Conservation (phyloP, 345 rosid genomes). For the Hibiscus mutabilis region DNA sequence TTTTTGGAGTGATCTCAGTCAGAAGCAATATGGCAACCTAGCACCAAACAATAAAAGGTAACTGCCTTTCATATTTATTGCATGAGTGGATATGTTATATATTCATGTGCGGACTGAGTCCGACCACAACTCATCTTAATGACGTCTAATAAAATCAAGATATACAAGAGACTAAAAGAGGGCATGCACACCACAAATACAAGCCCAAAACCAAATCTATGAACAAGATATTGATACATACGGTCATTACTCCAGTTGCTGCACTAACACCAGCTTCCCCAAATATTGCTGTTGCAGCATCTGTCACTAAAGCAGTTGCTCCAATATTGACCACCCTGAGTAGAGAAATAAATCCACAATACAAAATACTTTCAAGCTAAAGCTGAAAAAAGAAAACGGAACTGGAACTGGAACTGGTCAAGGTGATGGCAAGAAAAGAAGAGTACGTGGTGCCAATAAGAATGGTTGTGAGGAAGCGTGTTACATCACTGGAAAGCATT, state of each 20-base stretch:
- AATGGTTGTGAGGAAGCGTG: neutral
- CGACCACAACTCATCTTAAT: neutral
- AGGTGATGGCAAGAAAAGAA: constrained; percentile 18
- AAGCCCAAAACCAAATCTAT: neutral
- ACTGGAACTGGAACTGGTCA: constrained; percentile 10
- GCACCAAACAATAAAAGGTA: constrained; percentile 5
- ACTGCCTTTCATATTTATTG: neutral
- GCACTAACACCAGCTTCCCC: constrained; percentile 99
- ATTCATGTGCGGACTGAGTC: neutral
- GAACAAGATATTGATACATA: constrained; percentile 32
- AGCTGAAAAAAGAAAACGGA: neutral
- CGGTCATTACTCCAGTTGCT: constrained; percentile 98
- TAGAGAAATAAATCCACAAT: constrained; percentile 27
- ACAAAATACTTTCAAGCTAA: constrained; percentile 18
- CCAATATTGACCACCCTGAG: constrained; percentile 92
- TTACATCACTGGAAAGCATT: neutral
- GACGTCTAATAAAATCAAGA: neutral
- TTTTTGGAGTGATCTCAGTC: constrained; percentile 98
- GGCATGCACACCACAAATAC: neutral
- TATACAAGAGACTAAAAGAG: neutral
- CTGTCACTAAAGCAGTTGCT: constrained; percentile 97
- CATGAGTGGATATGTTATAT: neutral
- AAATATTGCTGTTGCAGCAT: constrained; percentile 95
- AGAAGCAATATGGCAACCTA: constrained; percentile 92
- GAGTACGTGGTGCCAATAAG: constrained; percentile 37